phyloP scores from a whole-genome alignment of 202 grass and related monocot species.

The Eragrostis tef region DNA sequence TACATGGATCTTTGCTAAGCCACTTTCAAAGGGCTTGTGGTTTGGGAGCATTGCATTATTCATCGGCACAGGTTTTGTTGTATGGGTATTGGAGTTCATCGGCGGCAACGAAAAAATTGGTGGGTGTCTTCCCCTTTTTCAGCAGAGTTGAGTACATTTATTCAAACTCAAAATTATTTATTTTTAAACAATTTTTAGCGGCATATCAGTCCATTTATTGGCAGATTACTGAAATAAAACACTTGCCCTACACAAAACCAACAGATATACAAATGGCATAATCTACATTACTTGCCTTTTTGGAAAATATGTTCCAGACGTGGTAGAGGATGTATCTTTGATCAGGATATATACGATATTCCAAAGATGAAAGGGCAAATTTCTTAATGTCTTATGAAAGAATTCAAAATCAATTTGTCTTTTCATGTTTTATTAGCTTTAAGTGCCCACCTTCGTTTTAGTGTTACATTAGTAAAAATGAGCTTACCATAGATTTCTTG shows the following conservation, averaged over 20 bases:
- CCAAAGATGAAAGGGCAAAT: background rate
- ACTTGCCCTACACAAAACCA: too few species aligned
- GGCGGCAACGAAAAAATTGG: constrained; percentile 30
- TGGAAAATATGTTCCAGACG: background rate
- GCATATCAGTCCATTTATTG: too few species aligned
- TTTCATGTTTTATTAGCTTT: background rate
- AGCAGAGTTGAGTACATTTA: constrained; percentile 40
- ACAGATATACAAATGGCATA: background rate
- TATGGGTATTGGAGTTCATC: constrained; percentile 57
- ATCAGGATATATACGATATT: background rate
- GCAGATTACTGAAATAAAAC: too few species aligned
- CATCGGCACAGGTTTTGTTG: constrained; percentile 54
- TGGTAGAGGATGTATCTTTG: background rate
- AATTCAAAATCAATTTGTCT: background rate
- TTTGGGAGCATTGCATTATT: constrained; percentile 50
- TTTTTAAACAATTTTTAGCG: background rate
- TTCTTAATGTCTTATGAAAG: background rate
- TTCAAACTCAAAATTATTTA: background rate
- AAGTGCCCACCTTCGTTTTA: background rate
- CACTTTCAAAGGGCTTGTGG: constrained; percentile 58
- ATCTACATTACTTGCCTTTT: background rate
- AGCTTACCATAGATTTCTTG: background rate
- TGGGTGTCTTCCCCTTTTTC: constrained; percentile 43
- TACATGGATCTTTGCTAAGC: constrained; percentile 62
- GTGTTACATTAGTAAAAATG: background rate